phyloP scores from a whole-genome alignment of 768 basidiomycete species.

The Macrolepiota dolichaula region DNA sequence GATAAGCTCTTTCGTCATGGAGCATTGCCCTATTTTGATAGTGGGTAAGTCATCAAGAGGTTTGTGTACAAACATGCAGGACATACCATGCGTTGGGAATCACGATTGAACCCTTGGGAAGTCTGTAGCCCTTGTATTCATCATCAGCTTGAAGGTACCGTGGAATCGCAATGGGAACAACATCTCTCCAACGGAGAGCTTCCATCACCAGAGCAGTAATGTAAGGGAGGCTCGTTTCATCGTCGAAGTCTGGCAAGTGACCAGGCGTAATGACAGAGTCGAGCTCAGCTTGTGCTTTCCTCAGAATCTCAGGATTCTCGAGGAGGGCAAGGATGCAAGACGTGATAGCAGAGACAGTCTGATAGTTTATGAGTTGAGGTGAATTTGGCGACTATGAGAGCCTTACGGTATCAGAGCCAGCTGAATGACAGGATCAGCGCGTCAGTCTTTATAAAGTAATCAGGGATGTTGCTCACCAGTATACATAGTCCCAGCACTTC shows the following conservation, averaged over 20 bases:
- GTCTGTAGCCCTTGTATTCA: conserved; percentile 26
- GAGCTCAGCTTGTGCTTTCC: conserved; percentile 30
- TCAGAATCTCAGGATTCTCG: conserved; percentile 20
- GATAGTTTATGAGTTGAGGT: neutral
- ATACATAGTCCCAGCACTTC: conserved; percentile 21
- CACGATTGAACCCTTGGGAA: conserved; percentile 29
- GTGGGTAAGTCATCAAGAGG: neutral
- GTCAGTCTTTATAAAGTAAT: neutral
- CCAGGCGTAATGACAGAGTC: conserved; percentile 27
- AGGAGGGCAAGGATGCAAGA: conserved; percentile 14
- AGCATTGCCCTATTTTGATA: conserved; percentile 32
- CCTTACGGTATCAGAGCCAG: conserved; percentile 19
- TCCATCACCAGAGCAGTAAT: conserved; percentile 28
- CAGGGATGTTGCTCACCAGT: conserved; percentile 14
- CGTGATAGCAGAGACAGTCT: conserved; percentile 11
- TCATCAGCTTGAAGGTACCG: conserved; percentile 22
- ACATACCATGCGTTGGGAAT: conserved; percentile 30
- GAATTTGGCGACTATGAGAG: too few relatives aligned
- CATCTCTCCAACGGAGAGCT: conserved; percentile 23
- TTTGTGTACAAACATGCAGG: neutral
- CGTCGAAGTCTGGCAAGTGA: conserved; percentile 29
- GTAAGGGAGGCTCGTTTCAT: conserved; percentile 25
- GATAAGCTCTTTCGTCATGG: conserved; percentile 33
- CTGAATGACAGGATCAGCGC: neutral
- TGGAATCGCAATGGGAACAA: conserved; percentile 21